phyloP scores from a whole-genome alignment of 2,329 filamentous ascomycete species.

The Diaporthe sp. region DNA sequence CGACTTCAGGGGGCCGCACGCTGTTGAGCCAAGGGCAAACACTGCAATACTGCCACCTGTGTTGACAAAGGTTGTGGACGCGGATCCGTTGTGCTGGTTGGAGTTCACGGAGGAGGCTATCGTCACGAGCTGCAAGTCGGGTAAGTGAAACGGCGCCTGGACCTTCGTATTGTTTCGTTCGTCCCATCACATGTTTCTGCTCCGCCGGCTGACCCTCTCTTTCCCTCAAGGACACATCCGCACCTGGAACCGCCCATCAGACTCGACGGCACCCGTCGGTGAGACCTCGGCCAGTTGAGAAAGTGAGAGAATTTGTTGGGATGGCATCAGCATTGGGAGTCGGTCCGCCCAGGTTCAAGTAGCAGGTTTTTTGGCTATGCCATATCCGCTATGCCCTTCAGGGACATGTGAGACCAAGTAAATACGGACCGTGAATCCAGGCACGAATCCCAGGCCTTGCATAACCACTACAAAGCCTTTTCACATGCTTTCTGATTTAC shows the following conservation, averaged over 20 bases:
- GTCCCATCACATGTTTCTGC: neutral
- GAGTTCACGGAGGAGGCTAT: constrained; percentile 96
- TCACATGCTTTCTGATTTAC: constrained; percentile 30
- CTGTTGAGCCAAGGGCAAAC: constrained; percentile 85
- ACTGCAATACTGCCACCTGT: constrained; percentile 93
- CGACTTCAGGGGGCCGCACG: constrained; percentile 74
- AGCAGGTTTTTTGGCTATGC: constrained; percentile 15
- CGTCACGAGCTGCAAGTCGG: constrained; percentile 90
- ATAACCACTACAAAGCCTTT: constrained; percentile 27
- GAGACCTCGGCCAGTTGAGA: constrained; percentile 39
- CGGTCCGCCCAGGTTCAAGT: constrained; percentile 14
- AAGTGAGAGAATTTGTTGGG: constrained; percentile 18
- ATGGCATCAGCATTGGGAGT: constrained; percentile 14
- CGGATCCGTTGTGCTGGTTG: constrained; percentile 89
- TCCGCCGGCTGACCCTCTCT: constrained; percentile 24
- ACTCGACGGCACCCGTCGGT: constrained; percentile 50
- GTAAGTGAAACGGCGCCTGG: constrained; percentile 65
- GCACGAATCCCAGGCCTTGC: constrained; percentile 29
- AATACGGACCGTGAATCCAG: constrained; percentile 10
- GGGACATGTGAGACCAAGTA: constrained; percentile 12
- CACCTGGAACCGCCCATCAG: constrained; percentile 59
- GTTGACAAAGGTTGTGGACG: constrained; percentile 87
- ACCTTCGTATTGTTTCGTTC: neutral
- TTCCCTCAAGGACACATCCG: constrained; percentile 54
- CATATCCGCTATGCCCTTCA: constrained; percentile 8